phyloP scores from a whole-genome alignment of 2,329 filamentous ascomycete species.

The Venturia pyrina region DNA sequence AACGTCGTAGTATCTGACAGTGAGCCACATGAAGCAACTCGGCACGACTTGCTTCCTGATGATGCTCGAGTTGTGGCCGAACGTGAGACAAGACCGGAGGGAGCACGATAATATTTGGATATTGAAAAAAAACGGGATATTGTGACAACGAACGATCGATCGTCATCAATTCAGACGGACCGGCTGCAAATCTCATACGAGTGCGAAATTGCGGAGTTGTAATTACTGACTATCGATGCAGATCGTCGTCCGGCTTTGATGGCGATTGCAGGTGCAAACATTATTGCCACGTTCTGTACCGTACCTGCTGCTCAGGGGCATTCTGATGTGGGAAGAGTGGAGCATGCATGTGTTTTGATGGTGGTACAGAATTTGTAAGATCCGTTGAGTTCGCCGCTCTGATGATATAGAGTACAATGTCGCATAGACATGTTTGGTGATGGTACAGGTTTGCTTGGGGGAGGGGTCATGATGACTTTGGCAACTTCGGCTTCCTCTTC shows the following conservation, averaged over 20 bases:
- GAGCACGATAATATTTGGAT: background rate
- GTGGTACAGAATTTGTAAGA: background rate
- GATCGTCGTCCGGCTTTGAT: background rate
- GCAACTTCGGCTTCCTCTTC: constrained; percentile 47
- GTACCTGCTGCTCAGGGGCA: background rate
- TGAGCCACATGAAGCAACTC: background rate
- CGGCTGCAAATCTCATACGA: background rate
- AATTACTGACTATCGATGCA: background rate
- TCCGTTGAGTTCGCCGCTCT: background rate
- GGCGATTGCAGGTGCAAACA: background rate
- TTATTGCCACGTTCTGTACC: background rate
- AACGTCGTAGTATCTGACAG: background rate
- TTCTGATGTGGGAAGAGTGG: background rate
- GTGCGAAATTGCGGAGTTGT: too few species aligned
- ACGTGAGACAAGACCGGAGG: background rate
- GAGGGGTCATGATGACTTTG: background rate
- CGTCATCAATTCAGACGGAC: background rate
- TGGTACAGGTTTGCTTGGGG: background rate
- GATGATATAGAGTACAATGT: background rate
- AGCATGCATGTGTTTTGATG: background rate
- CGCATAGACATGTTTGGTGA: background rate
- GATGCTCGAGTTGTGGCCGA: background rate
- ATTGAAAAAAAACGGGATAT: background rate
- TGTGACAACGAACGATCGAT: background rate
- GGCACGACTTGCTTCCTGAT: background rate